Base-by-base conservation (phyloP, 176 grass and related monocot species). In the Dactylis glomerata region DNA sequence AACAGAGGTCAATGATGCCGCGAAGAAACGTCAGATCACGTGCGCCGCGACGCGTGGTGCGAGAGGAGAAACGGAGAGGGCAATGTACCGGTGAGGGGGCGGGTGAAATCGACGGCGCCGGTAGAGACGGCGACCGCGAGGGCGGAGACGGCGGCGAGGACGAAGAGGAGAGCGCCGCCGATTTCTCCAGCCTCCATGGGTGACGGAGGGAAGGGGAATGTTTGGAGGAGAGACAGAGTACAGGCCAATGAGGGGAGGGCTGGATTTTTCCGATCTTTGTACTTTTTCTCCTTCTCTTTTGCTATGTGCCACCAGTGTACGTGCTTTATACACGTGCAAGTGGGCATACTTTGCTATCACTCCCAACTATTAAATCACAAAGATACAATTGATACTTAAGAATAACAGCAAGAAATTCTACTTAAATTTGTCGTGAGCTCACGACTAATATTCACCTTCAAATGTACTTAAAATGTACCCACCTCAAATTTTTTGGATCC, bases 171-270 rank as follows among this genome's bases (percentile, higher is more conserved):
- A 52, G 71, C 36, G 83, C 83, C 87, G 61, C 85, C 76, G 26
- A 89, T 47, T 69, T 88, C 83, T 28, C 80, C 83, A 32, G 86
- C 69, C 82, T 89, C 92, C 89, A 92, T 91, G 45, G 74, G 83
- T 27, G 68, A 70, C n/a, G 54, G 2, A 40, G 71, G 41, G 41
- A 51, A 20, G 49, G 32, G 36, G 45, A 50, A 64, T 13, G 24
- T 58, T 51, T 5, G 55, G n/a, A 14, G 42, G n/a, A 19, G 17
- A 12, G 31, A 41, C 61, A 12, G 78, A 65, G 61, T 4, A 22
- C 10, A 82, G 67, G 63, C 79, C 68, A 63, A 37, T 33, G 23
- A 45, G 67, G 45, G 38, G 23, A 45, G 67, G 45, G 38, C 8
- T 64, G 61, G 33, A 78, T 80, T 90, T 80, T 55, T n/a, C 70